These are phyloP conservation scores for Psidium friedrichsthalianum DNA, from an alignment of 345 rosid species.

Conservation along the genomic window DNA sequence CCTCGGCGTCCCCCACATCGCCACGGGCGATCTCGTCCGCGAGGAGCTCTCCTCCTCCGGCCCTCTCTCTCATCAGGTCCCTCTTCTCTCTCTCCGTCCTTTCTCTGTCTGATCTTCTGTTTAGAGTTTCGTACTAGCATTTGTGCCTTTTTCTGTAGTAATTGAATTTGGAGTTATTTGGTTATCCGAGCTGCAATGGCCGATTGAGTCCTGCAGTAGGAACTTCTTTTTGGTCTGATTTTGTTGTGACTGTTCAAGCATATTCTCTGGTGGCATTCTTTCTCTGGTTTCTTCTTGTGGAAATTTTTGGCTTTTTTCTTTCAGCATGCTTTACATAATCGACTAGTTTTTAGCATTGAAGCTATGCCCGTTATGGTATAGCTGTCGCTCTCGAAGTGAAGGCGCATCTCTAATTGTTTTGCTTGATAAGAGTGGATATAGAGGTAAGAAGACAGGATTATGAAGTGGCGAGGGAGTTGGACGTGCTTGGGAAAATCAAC, in stretches of 20 bases:
- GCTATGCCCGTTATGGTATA: neutral
- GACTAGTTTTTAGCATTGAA: neutral
- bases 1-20: slow-evolving; percentile 89
- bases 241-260: neutral
- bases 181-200: neutral
- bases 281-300: neutral
- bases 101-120: neutral
- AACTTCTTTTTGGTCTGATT: neutral
- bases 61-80: slow-evolving; percentile 61
- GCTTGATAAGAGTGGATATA: neutral
- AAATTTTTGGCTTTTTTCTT: neutral
- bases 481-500: neutral
- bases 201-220: neutral
- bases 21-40: slow-evolving; percentile 95
- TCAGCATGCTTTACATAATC: neutral
- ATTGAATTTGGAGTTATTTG: neutral
- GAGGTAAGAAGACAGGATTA: neutral
- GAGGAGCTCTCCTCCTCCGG: slow-evolving; percentile 76
- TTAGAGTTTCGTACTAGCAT: neutral
- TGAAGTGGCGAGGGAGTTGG: neutral
- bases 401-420: neutral
- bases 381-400: neutral
- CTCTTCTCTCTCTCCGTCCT: neutral
- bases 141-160: neutral
- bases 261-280: neutral